Evolutionary conservation across 2,329 filamentous ascomycete genomes (phyloP).

Genomic region (Davidsoniella australis): DNA sequence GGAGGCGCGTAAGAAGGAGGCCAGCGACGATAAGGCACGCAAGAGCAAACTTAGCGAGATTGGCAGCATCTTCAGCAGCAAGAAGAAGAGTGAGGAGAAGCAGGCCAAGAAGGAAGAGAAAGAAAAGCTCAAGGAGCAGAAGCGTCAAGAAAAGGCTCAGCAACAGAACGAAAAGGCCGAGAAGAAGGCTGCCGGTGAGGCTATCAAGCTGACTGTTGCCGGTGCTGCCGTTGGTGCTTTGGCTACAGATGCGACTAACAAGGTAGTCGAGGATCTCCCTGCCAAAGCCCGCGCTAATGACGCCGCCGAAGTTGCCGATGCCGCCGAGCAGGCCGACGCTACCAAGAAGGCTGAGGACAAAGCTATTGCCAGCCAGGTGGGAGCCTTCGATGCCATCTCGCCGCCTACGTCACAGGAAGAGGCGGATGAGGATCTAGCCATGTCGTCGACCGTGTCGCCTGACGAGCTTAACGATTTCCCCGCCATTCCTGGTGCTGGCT

Average conservation of each 20-base stretch:
- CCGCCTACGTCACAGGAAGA: background rate
- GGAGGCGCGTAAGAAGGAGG: constrained; percentile 59
- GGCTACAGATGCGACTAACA: background rate
- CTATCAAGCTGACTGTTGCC: constrained; percentile 9
- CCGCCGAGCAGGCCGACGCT: background rate
- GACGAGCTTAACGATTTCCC: constrained; percentile 4
- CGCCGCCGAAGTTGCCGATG: background rate
- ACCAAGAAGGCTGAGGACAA: background rate
- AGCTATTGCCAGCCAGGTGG: background rate
- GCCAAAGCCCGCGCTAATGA: background rate
- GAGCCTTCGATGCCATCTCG: background rate
- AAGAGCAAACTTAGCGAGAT: constrained; percentile 45
- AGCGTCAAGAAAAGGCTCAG: constrained; percentile 32
- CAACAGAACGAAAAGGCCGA: constrained; percentile 14
- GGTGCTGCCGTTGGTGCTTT: background rate
- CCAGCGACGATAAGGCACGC: constrained; percentile 56
- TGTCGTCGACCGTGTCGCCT: constrained; percentile 4
- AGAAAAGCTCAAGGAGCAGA: constrained; percentile 27
- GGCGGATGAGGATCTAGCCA: background rate
- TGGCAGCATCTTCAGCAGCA: constrained; percentile 43
- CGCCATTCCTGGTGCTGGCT: background rate
- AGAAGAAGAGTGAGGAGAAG: constrained; percentile 44
- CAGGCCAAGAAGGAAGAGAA: constrained; percentile 36
- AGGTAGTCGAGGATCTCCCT: background rate
- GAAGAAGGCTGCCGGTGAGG: constrained; percentile 15